Evolutionary conservation across 805 yeast genomes (phyloP).

Genomic region (Candida coleopterorum): DNA sequence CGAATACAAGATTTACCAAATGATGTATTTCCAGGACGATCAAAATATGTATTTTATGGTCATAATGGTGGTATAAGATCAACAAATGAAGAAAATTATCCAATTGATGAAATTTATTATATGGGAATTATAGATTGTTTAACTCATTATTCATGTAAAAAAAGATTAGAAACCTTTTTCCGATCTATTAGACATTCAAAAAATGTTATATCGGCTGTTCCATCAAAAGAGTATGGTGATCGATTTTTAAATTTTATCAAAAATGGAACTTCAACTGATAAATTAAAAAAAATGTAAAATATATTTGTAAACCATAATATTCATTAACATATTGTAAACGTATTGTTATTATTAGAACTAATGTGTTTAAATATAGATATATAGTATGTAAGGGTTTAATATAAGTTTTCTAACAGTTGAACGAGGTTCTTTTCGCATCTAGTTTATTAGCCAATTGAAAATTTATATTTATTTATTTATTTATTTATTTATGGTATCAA

Average conservation of each 20-base stretch:
- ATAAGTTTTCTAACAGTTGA: too few relatives aligned
- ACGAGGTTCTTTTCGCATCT: too few relatives aligned
- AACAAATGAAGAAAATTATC: conserved; percentile 58
- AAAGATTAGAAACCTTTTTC: conserved; percentile 82
- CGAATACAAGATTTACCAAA: conserved; percentile 38
- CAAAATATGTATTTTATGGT: conserved; percentile 58
- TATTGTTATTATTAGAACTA: too few relatives aligned
- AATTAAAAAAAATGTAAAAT: too few relatives aligned
- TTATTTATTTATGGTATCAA: too few relatives aligned
- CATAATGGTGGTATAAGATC: conserved; percentile 84
- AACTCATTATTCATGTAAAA: conserved; percentile 70
- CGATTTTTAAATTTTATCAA: conserved; percentile 72
- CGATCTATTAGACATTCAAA: conserved; percentile 67
- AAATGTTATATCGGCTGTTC: conserved; percentile 77
- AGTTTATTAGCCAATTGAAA: too few relatives aligned
- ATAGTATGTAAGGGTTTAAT: too few relatives aligned
- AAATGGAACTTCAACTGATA: conserved; percentile 20
- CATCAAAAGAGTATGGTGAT: conserved; percentile 86
- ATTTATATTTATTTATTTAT: too few relatives aligned
- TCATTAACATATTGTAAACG: too few relatives aligned
- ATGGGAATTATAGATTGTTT: conserved; percentile 92
- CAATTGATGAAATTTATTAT: conserved; percentile 69
- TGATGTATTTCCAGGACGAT: conserved; percentile 42
- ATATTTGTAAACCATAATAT: too few relatives aligned
- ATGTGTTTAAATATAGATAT: too few relatives aligned